Conservation (phyloP, 176 grass and related monocot genomes). For the Oryza meridionalis region DNA sequence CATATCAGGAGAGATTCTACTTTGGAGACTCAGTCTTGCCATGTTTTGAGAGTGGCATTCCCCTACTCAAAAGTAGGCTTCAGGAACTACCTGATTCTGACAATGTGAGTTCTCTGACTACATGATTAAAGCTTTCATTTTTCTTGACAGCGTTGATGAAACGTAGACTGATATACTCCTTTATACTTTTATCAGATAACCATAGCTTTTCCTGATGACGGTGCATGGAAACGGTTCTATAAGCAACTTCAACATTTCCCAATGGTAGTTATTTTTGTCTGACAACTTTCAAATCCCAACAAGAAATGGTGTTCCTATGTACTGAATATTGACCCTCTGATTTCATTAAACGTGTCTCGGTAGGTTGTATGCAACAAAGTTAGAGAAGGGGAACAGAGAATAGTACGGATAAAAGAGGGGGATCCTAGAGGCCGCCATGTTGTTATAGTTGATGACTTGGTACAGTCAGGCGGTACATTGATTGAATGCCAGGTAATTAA, state of each 20-base stretch:
- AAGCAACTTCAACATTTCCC: conserved; percentile 98
- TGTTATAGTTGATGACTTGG: conserved; percentile 95
- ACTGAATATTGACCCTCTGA: conserved; percentile 14
- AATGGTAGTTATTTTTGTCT: conserved; percentile 63
- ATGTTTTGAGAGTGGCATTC: conserved; percentile 96
- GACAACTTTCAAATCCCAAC: conserved; percentile 4
- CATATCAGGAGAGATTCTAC: conserved; percentile 88
- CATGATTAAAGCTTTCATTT: conserved; percentile 5
- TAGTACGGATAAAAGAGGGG: conserved; percentile 95
- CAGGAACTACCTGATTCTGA: conserved; percentile 82
- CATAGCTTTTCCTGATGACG: conserved; percentile 97
- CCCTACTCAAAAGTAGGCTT: conserved; percentile 73
- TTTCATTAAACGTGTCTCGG: conserved; percentile 28
- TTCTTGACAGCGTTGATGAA: conserved; percentile 7
- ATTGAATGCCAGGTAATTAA: conserved; percentile 90
- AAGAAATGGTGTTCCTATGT: neutral
- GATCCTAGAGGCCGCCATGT: conserved; percentile 80
- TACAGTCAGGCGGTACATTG: conserved; percentile 93
- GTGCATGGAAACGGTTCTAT: conserved; percentile 95
- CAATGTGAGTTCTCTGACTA: conserved; percentile 59
- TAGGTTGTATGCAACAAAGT: conserved; percentile 96
- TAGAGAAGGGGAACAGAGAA: conserved; percentile 89
- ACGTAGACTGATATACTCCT: conserved; percentile 25
- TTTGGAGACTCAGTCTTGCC: conserved; percentile 93
- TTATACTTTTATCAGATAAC: conserved; percentile 66